Evolutionary conservation across 495 filamentous ascomycete genomes (phyloP), one percentile per base, ranked within the genome.

Genomic region (Trichoderma erinaceum): DNA sequence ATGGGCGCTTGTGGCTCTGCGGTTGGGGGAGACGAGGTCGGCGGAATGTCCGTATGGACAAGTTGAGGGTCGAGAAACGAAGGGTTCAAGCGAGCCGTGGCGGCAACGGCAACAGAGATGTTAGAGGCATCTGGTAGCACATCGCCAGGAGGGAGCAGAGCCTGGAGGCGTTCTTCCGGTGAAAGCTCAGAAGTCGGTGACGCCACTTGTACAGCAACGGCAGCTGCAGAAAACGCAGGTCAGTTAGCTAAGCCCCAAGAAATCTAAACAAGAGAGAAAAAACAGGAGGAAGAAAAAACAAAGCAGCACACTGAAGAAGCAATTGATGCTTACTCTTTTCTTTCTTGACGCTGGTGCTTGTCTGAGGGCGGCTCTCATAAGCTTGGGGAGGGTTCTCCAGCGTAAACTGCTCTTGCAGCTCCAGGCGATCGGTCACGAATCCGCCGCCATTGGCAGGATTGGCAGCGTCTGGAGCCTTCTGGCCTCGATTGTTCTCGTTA

Each of bases 351-450:
- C 52, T 61, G 25, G 52, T 61, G 52, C 52, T 81, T 76, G 35
- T 71, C 69, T 10, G 73, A 68, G 7, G 68, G 11, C 73, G 73
- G 67, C 69, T 76, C 13, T 81, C 79, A 46, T 80, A 74, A 70
- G 68, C 75, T 6, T 77, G 63, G 0, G 81, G 77, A 4, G 79
- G 78, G 58, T 83, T 80, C 11, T 84, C 81, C 21, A 81, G 65
- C 4, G 79, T 81, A 67, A 79, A 82, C 44, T 83, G 82, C 44
- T 85, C 83, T 25, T 83, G 81, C 15, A 84, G 61, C 69, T 84
- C 80, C 38, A 66, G 23, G 38, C 50, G 27, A 16, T 64, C 64
- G 44, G 67, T 61, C 16, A 64, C 43, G 44, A 38, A 61, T 15
- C 73, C 35, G 43, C 56, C 58, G 63, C 46, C 43, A 29, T 56